Percentiles rank a stretch among this genome's conserved stretches.
phyloP scores from a whole-genome alignment of 768 basidiomycete genomes.

The Suillus variegatus region DNA sequence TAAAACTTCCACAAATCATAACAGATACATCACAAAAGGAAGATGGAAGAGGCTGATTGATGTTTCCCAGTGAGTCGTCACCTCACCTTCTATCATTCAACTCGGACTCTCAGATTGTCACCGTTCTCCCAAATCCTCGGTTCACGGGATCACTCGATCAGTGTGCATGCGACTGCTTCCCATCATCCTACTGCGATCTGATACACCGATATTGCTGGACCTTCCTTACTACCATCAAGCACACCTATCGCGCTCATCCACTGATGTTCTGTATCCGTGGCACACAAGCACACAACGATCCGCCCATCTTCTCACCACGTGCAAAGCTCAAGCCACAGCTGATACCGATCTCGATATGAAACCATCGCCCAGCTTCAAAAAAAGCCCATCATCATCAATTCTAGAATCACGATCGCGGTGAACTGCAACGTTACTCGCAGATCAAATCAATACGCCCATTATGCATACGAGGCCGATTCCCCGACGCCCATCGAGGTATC shows the following conservation, averaged over 20 bases:
- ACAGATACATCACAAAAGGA: neutral
- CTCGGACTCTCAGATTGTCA: neutral
- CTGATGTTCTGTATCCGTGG: neutral
- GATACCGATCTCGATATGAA: neutral
- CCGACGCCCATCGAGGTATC: neutral
- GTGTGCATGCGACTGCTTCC: neutral
- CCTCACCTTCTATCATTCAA: neutral
- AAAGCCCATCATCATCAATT: neutral
- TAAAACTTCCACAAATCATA: no score
- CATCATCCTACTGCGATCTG: neutral
- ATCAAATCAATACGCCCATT: neutral
- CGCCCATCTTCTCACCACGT: neutral
- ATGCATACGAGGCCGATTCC: neutral
- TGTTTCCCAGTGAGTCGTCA: neutral
- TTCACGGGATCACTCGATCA: neutral
- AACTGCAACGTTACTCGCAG: neutral
- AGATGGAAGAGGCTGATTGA: neutral
- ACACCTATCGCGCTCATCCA: neutral
- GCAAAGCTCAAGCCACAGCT: neutral
- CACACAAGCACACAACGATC: neutral
- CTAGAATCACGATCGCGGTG: neutral
- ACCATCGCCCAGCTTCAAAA: neutral
- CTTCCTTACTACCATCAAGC: neutral
- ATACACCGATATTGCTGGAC: neutral
- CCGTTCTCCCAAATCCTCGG: neutral